These are phyloP conservation scores for Quercus engelmannii DNA, from an alignment of 306 rosid genomes.

Conservation along the genomic window DNA sequence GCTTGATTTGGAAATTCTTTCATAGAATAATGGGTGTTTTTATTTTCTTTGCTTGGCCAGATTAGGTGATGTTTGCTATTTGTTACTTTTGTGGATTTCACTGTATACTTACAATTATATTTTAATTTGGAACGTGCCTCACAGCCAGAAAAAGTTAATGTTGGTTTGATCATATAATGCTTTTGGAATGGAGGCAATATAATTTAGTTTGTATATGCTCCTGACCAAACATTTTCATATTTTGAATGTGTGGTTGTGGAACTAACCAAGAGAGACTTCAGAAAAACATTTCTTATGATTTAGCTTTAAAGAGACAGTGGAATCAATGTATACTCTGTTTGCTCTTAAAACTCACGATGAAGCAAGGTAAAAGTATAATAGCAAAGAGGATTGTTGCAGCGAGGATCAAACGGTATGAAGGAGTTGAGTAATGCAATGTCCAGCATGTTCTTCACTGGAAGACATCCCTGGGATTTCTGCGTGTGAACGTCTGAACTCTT, in stretches of 20 bases:
- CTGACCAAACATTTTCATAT: neutral
- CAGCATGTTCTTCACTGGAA: neutral
- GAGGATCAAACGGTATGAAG: neutral
- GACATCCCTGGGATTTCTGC: neutral
- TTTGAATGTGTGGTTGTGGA: neutral
- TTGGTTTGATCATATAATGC: too few relatives aligned
- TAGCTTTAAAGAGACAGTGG: neutral
- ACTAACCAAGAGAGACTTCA: neutral
- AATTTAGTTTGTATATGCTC: neutral
- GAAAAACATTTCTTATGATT: neutral
- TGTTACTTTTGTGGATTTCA: too few relatives aligned
- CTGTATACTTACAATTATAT: neutral
- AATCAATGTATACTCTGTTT: too few relatives aligned
- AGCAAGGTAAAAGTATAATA: neutral
- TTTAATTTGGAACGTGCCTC: neutral
- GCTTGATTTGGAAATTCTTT: constrained; percentile 3
- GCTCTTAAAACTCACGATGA: too few relatives aligned
- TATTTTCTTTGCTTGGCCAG: too few relatives aligned
- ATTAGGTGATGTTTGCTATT: neutral
- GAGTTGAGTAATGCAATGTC: neutral
- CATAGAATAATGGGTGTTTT: neutral
- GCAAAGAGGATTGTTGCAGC: neutral
- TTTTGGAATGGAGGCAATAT: neutral
- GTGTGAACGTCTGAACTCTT: neutral
- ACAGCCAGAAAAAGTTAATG: neutral